Evolutionary conservation across 768 basidiomycete species (phyloP).

Genomic region (Mrakia frigida): DNA sequence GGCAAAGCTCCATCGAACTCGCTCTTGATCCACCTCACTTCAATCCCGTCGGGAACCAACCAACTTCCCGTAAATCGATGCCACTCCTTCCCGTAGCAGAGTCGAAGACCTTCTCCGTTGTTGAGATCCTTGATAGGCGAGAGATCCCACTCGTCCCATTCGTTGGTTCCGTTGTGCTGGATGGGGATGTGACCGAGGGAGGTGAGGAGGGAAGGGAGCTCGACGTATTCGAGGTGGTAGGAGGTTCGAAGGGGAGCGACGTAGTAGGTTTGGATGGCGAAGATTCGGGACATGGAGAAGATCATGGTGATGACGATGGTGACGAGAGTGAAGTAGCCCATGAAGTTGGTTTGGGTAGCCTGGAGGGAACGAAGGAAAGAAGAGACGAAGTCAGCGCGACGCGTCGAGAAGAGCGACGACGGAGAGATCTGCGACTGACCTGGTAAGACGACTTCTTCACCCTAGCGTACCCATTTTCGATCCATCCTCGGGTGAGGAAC

Average conservation of each 20-base stretch:
- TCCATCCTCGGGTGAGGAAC: conserved; percentile 79
- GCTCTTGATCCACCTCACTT: conserved; percentile 84
- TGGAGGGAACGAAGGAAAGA: conserved; percentile 41
- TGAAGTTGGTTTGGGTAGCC: conserved; percentile 72
- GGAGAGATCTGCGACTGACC: not conserved
- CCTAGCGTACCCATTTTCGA: conserved; percentile 68
- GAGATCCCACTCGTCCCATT: conserved; percentile 46
- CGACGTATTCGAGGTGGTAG: conserved; percentile 64
- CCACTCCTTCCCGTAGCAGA: conserved; percentile 96
- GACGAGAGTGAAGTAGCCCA: conserved; percentile 67
- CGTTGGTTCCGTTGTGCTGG: conserved; percentile 42
- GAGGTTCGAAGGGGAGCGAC: conserved; percentile 75
- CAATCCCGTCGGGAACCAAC: conserved; percentile 73
- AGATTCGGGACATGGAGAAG: conserved; percentile 70
- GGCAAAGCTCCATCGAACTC: conserved; percentile 87
- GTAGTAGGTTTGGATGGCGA: conserved; percentile 83
- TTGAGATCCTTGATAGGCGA: conserved; percentile 62
- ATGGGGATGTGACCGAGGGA: conserved; percentile 58
- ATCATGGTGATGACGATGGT: conserved; percentile 62
- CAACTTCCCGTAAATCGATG: conserved; percentile 87
- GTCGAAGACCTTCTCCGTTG: conserved; percentile 47
- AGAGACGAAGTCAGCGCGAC: not conserved
- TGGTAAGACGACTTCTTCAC: conserved; percentile 57
- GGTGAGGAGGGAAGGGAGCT: conserved; percentile 78
- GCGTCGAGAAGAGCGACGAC: not conserved